Evolutionary conservation across 495 filamentous ascomycete species (phyloP), one percentile per base, ranked within the genome.

Genomic region (Podospora comata): DNA sequence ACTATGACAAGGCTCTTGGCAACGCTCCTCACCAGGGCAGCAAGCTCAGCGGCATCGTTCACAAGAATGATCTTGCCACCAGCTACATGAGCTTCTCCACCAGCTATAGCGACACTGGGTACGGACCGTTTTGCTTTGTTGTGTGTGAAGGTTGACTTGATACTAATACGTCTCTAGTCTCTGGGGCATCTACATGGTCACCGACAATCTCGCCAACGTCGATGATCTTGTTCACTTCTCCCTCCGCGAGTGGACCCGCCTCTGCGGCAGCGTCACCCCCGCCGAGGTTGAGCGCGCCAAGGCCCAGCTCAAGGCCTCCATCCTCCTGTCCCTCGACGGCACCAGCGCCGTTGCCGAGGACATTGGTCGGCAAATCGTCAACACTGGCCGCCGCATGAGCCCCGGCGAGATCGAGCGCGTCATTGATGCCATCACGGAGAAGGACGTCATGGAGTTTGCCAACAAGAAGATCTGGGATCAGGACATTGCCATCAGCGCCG

Each of bases 71-170:
- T 76, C 88, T 99, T 63, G 94, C 94, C 76, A 99, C 95, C 84
- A 96, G 92, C 86, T 98, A 97, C 88, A 99, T 99, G 95, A 94
- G 91, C 87, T 99, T 99, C 84, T 97, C 92, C 73, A 99, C 95
- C 60, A 97, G 92, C 85, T 99, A 99, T 83, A 97, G 92, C 78
- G 95, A 99, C 82, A 98, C 95, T 78, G 95, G 94, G 93, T 97
- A 87, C 83, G 87, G 20, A 73, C 30, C 28, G 0, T 56, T 32
- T 26, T 5, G 34, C 27, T 5, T 39, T 34, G 18, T 18, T 67
- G 20, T 59, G 18, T 4, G 39, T 58, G 18, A 62, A 54, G 53
- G 15, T 57, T 18, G 55, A 44, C 19, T 30, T 67, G 59, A 9
- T 60, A 63, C 74, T 76, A 70, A 78, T 62, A 48, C 2, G 56